phyloP scores from a whole-genome alignment of 2,329 filamentous ascomycete genomes.

The Neonectria ditissima region DNA sequence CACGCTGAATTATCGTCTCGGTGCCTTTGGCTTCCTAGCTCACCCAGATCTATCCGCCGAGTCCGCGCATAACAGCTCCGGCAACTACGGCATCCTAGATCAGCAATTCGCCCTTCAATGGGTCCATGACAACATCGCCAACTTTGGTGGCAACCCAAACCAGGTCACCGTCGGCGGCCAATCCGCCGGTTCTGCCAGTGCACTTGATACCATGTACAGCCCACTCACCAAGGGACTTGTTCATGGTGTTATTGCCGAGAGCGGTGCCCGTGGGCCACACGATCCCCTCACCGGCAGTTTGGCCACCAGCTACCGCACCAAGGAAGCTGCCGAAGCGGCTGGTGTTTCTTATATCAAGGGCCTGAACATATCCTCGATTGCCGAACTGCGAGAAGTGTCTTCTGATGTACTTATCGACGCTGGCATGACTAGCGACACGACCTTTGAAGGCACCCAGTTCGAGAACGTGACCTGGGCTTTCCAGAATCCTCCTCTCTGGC shows the following conservation, averaged over 20 bases:
- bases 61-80: conserved; percentile 7
- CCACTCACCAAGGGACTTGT: conserved; percentile 9
- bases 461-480: conserved; percentile 9
- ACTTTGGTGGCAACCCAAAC: conserved; percentile 15
- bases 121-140: conserved; percentile 20
- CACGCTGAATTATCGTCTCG: conserved; percentile 17
- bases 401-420: background rate
- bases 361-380: conserved; percentile 5
- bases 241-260: conserved; percentile 10
- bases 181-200: conserved; percentile 13
- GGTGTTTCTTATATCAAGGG: background rate
- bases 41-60: conserved; percentile 8
- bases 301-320: conserved; percentile 1
- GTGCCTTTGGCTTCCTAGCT: conserved; percentile 13
- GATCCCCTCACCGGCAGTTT: conserved; percentile 13
- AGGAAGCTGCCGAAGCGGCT: background rate
- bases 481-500: conserved; percentile 14
- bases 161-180: conserved; percentile 13
- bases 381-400: background rate
- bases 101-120: conserved; percentile 18
- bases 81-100: conserved; percentile 10
- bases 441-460: conserved; percentile 12
- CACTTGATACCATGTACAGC: conserved; percentile 9
- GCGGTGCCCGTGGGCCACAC: background rate
- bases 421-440: background rate